These are phyloP conservation scores for Emergomyces africanus DNA, from an alignment of 2,329 filamentous ascomycete genomes.

Conservation along the genomic window DNA sequence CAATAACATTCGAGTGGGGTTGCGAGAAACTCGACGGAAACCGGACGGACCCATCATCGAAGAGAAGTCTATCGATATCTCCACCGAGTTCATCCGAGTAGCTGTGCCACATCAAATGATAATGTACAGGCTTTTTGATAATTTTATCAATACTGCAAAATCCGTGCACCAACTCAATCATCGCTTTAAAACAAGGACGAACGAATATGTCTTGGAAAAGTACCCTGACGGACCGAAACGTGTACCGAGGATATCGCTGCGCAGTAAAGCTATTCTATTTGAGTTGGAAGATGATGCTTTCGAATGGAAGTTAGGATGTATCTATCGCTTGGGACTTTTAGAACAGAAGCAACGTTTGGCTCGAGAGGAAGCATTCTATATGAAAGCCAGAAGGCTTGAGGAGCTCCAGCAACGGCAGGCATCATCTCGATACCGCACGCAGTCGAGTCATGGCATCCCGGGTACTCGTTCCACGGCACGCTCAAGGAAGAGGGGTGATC, in stretches of 20 bases:
- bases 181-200: conserved; percentile 73
- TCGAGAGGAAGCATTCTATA: conserved; percentile 74
- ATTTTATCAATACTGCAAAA: conserved; percentile 77
- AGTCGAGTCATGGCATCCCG: conserved; percentile 36
- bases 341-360: conserved; percentile 86
- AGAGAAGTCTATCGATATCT: conserved; percentile 73
- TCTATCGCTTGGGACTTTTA: conserved; percentile 76
- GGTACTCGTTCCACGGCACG: conserved; percentile 22
- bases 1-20: conserved; percentile 66
- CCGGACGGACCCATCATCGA: conserved; percentile 48
- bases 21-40: conserved; percentile 64
- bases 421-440: conserved; percentile 40
- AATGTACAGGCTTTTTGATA: conserved; percentile 85
- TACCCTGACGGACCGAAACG: conserved; percentile 72
- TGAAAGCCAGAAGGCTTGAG: conserved; percentile 75
- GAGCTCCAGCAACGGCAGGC: conserved; percentile 47
- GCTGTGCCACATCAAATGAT: conserved; percentile 86
- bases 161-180: conserved; percentile 84
- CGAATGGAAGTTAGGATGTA: conserved; percentile 92
- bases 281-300: conserved; percentile 94
- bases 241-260: conserved; percentile 73
- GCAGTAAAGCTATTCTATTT: conserved; percentile 70
- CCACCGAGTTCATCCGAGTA: conserved; percentile 72
- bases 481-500: conserved; percentile 26
- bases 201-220: conserved; percentile 81